phyloP scores from a whole-genome alignment of 2,329 filamentous ascomycete genomes.

The Dothideomycetidae sp. region DNA sequence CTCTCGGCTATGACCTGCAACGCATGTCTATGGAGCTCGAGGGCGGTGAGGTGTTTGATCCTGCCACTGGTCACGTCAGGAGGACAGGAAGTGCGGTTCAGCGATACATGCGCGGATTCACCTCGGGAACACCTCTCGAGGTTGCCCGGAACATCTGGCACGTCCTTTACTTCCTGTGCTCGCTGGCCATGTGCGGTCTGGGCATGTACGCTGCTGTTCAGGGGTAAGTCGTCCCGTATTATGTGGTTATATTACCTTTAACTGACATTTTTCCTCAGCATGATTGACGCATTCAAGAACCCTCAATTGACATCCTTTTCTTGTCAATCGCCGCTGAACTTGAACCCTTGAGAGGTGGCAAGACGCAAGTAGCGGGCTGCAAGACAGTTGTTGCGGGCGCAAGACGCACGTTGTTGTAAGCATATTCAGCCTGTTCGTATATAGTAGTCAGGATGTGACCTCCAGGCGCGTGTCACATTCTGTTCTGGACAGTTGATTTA shows the following conservation, averaged over 20 bases:
- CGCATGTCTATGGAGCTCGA: slow-evolving; percentile 16
- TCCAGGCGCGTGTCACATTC: too few species aligned
- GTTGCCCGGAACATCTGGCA: slow-evolving; percentile 20
- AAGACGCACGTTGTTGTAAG: too few species aligned
- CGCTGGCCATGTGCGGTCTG: neutral
- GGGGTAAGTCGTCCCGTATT: neutral
- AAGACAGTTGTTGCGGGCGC: too few species aligned
- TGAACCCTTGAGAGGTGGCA: neutral
- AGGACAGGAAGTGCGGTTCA: neutral
- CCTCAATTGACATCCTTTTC: neutral
- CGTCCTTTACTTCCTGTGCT: slow-evolving; percentile 21
- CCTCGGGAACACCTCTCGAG: neutral
- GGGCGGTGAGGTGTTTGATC: slow-evolving; percentile 8
- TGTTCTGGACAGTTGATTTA: too few species aligned
- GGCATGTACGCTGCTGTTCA: neutral
- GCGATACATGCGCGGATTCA: slow-evolving; percentile 14
- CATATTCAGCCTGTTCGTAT: too few species aligned
- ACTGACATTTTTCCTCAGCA: neutral
- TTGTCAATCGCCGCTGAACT: neutral
- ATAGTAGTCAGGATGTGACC: too few species aligned
- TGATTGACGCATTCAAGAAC: neutral
- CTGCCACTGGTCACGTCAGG: slow-evolving; percentile 1
- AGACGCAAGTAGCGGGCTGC: too few species aligned
- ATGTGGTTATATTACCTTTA: neutral
- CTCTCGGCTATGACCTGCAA: slow-evolving; percentile 20